Conservation (phyloP, 108 stramenopile species). For the Pseudonitzschia multistriata region DNA sequence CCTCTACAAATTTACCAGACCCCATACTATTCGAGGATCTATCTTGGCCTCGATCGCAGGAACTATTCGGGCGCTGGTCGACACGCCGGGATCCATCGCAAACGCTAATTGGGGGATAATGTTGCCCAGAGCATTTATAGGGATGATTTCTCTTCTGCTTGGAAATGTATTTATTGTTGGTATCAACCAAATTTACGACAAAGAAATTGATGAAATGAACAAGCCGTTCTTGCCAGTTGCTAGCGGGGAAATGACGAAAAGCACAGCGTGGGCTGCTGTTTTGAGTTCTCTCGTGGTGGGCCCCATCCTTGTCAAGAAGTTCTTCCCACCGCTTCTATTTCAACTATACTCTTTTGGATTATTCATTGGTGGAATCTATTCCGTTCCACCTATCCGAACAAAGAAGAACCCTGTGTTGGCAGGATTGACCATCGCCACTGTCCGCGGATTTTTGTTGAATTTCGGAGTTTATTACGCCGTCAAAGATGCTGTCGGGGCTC, state of each 20-base stretch:
- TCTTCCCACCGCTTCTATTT: conserved; percentile 84
- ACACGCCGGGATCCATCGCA: conserved; percentile 73
- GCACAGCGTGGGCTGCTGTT: conserved; percentile 82
- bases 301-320: conserved; percentile 72
- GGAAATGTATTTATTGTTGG: conserved; percentile 98
- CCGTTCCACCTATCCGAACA: conserved; percentile 89
- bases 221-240: conserved; percentile 96
- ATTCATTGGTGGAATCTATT: conserved; percentile 85
- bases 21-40: conserved; percentile 96
- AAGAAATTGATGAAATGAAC: conserved; percentile 93
- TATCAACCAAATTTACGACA: conserved; percentile 96
- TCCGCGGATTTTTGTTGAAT: conserved; percentile 94
- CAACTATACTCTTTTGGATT: conserved; percentile 88
- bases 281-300: conserved; percentile 57
- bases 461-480: conserved; percentile 97
- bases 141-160: conserved; percentile 86
- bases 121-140: conserved; percentile 83
- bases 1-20: conserved; percentile 94
- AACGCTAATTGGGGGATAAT: conserved; percentile 62
- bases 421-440: conserved; percentile 92
- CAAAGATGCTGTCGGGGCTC: conserved; percentile 87
- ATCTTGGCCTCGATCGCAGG: conserved; percentile 92
- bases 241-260: conserved; percentile 88
- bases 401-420: conserved; percentile 91
- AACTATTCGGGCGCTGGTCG: conserved; percentile 85